Base-by-base conservation (phyloP, 148 eudicot species). In the Chenopodium suecicum region DNA sequence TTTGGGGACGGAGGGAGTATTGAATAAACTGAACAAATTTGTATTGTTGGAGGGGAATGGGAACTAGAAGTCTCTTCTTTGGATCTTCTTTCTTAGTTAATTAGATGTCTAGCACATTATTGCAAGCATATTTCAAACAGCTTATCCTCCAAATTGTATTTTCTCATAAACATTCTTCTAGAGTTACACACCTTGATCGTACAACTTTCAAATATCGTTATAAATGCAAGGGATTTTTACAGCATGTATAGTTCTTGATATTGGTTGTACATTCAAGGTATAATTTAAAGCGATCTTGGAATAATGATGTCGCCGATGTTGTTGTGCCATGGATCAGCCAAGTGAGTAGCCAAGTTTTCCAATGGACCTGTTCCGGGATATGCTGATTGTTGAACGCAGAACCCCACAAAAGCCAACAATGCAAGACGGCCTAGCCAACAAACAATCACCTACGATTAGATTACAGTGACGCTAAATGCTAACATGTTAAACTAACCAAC, bases 291-390 rank as follows among this genome's bases (percentile, higher is more conserved):
- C 62, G 84, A 54, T 82, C 73, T 81, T 9, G 99, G 99, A 69
- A 96, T 92, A 54, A 94, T 60, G 62, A 96, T n/a, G 83, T 94
- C 90, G 9, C 99, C 99, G 31, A 96, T 96, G 95, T 92, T 96
- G 83, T 90, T 96, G 90, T 96, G 98, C 99, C 99, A 96, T 82
- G 99, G 99, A 68, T 96, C 99, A 78, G 99, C 99, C 98, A 96
- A 89, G 90, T 96, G 99, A 70, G 95, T 92, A 25, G 99, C 99
- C 90, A 96, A 89, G 92, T 96, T 96, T 90, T 96, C 98, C 83
- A 96, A 75, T 9, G 98, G 99, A 23, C 99, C 99, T 29, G 99
- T 96, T 37, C 99, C 99, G 0, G 99, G 99, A 78, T 96, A 96
- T 16, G 99, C 99, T 17, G 98, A 88, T 82, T 96, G 99, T 81